phyloP scores from a whole-genome alignment of 1,139 yeast genomes.

The Debaryomycetaceae sp. region DNA sequence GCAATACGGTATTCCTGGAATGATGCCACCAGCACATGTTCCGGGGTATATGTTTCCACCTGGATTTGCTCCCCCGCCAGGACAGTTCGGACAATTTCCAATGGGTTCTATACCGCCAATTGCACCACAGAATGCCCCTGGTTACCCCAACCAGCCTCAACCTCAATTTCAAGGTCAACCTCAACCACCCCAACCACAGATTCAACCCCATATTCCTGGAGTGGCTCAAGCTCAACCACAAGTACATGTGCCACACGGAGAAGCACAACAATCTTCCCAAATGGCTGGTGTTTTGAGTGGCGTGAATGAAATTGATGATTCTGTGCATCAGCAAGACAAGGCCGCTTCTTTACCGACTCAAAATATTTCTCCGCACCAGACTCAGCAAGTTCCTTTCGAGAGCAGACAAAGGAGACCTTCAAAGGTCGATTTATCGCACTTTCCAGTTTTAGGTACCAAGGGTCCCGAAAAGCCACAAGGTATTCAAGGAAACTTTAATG shows the following conservation, averaged over 20 bases:
- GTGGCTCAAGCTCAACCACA: slow-evolving; percentile 13
- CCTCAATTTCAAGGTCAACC: slow-evolving; percentile 8
- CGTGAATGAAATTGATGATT: background rate
- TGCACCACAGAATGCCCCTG: slow-evolving; percentile 18
- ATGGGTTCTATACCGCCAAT: slow-evolving; percentile 23
- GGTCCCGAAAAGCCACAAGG: slow-evolving; percentile 14
- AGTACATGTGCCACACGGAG: slow-evolving; percentile 9
- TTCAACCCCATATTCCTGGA: slow-evolving; percentile 15
- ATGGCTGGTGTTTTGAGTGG: background rate
- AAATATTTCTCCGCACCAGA: background rate
- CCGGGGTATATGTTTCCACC: slow-evolving; percentile 44
- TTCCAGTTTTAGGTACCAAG: slow-evolving; percentile 51
- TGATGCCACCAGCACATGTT: slow-evolving; percentile 40
- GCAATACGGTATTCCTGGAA: slow-evolving; percentile 35
- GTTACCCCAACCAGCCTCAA: slow-evolving; percentile 8
- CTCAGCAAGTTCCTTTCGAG: background rate
- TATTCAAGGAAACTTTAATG: slow-evolving; percentile 7
- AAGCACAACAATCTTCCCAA: slow-evolving; percentile 10
- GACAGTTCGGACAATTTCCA: slow-evolving; percentile 33
- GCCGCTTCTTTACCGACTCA: background rate
- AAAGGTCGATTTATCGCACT: slow-evolving; percentile 43
- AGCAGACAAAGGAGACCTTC: slow-evolving; percentile 4
- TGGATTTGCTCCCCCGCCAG: slow-evolving; percentile 40
- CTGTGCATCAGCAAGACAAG: background rate
- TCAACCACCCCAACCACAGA: slow-evolving; percentile 14